Conservation (phyloP, 805 yeast genomes). For the Sugiyamaella smithiae region DNA sequence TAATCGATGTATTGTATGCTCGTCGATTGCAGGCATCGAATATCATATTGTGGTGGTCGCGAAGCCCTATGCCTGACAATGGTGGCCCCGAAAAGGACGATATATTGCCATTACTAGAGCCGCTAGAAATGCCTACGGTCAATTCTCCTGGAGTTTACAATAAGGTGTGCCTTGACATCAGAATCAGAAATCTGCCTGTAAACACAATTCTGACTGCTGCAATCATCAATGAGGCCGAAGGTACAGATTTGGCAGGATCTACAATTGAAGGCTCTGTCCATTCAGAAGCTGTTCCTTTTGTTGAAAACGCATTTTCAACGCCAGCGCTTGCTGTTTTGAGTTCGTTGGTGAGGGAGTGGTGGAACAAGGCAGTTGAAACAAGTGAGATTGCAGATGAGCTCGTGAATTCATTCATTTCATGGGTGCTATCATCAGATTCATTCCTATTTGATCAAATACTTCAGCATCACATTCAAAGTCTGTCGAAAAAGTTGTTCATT, state of each 20-base stretch:
- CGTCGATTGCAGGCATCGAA: constrained; percentile 62
- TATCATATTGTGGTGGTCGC: constrained; percentile 92
- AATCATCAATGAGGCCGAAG: constrained; percentile 82
- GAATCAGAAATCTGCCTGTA: constrained; percentile 73
- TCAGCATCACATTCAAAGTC: constrained; percentile 82
- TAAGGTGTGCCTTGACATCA: constrained; percentile 73
- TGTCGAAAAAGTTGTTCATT: constrained; percentile 75
- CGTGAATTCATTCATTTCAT: constrained; percentile 74
- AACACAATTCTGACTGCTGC: constrained; percentile 86
- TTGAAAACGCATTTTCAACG: constrained; percentile 79
- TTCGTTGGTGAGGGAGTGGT: constrained; percentile 79
- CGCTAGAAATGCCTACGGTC: constrained; percentile 64
- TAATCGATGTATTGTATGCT: constrained; percentile 86
- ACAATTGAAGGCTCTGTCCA: constrained; percentile 33
- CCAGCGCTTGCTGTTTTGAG: constrained; percentile 71
- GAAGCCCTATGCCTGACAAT: constrained; percentile 71
- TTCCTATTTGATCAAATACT: constrained; percentile 71
- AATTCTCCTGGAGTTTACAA: constrained; percentile 78
- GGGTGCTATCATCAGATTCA: constrained; percentile 81
- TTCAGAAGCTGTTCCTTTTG: constrained; percentile 43
- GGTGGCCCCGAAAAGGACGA: constrained; percentile 77
- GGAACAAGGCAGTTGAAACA: constrained; percentile 79
- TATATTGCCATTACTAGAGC: constrained; percentile 48
- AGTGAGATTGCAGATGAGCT: constrained; percentile 75
- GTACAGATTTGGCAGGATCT: constrained; percentile 64